Base-by-base conservation (phyloP, 257 asterid species). In the Paulownia fortunei region DNA sequence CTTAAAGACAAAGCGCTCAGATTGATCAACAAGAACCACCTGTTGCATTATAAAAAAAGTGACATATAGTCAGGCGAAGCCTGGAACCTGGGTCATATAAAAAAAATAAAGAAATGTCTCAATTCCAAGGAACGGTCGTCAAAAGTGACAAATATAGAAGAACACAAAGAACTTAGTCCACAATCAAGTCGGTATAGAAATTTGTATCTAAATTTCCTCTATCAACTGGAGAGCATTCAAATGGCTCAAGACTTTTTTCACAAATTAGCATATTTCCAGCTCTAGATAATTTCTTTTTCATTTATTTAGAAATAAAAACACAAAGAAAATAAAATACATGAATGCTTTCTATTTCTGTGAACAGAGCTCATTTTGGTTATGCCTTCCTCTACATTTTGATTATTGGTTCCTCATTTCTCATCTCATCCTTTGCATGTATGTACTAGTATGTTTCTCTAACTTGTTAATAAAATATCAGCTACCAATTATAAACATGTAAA, bases 11-110 rank as follows among this genome's bases (percentile, higher is more conserved):
- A 95, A 95, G 63, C 92, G 97, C 69, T 93, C 98, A 36, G 89
- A 91, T 82, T 90, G 98, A 81, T 95, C 99, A 72, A 95, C 92
- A 72, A 95, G 98, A 86, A 91, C 89, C 78, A 95, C 94, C 99
- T 95, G 88, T 67, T 61, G 56, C 74, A 69, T 71, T 77, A 65
- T 51, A 21, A 49, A 77, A 44, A 64, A 46, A n/a, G n/a, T n/a
- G n/a, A n/a, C n/a, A n/a, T n/a, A n/a, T n/a, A n/a, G n/a, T n/a
- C n/a, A n/a, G n/a, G n/a, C n/a, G n/a, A n/a, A n/a, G n/a, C n/a
- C n/a, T n/a, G n/a, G n/a, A n/a, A n/a, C n/a, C n/a, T n/a, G n/a
- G n/a, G n/a, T n/a, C n/a, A n/a, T n/a, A n/a, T n/a, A 9, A 36
- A 36, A 21, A 1, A 55, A 21, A 52, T 15, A 62, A 62, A 32